Percentiles rank a stretch among this genome's conserved stretches.
Conservation (phyloP, 768 basidiomycete species). For the Leccinum disarticulatum region DNA sequence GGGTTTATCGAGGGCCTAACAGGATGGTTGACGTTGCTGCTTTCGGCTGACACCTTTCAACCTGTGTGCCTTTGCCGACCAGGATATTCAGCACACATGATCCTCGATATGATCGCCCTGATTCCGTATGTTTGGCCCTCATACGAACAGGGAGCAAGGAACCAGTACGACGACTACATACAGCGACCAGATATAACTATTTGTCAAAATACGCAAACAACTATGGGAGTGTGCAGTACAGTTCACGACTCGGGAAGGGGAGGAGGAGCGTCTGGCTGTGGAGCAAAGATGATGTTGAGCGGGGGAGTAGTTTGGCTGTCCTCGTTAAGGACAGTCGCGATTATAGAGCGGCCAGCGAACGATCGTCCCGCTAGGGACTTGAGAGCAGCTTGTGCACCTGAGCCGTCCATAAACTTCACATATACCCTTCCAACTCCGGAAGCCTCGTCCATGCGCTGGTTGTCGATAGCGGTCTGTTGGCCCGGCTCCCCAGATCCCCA, state of each 20-base stretch:
- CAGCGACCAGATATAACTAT: slow-evolving; percentile 18
- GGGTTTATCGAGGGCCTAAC: not conserved
- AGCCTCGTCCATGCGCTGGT: slow-evolving; percentile 77
- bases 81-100: not conserved
- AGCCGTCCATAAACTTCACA: slow-evolving; percentile 74
- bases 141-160: slow-evolving; percentile 1
- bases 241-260: slow-evolving; percentile 53
- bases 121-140: not conserved
- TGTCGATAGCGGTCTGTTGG: slow-evolving; percentile 61
- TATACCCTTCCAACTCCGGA: slow-evolving; percentile 95
- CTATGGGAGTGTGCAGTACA: not conserved
- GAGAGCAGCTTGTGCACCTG: slow-evolving; percentile 68
- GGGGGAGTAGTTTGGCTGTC: slow-evolving; percentile 86
- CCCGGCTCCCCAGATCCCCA: slow-evolving; percentile 67
- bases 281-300: slow-evolving; percentile 78
- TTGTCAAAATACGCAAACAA: slow-evolving; percentile 13
- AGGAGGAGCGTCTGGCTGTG: slow-evolving; percentile 79
- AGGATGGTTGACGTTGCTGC: not conserved
- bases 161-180: slow-evolving; percentile 22
- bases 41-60: not conserved
- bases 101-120: too few species aligned
- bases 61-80: not conserved
- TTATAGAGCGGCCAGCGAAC: slow-evolving; percentile 84
- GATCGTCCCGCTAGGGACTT: slow-evolving; percentile 87
- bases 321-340: slow-evolving; percentile 79